Evolutionary conservation across 208 protist genomes (phyloP).

Genomic region (Crithidia expoeki): DNA sequence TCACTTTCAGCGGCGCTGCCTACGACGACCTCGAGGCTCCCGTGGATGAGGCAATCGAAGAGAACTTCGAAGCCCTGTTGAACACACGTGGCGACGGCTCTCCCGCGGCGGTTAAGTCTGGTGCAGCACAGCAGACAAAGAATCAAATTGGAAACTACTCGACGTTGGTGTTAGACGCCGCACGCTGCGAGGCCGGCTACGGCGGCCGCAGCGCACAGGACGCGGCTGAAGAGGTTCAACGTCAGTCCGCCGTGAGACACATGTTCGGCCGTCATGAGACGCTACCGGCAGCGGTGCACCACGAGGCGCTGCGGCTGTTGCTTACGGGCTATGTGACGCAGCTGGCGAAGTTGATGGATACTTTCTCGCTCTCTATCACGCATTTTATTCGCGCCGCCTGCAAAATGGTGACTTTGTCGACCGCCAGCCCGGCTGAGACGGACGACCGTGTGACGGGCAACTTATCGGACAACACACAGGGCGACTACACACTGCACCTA

Average conservation of each 20-base stretch:
- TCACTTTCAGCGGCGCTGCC: slow-evolving; percentile 22
- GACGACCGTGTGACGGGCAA: neutral
- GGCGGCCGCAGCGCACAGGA: slow-evolving; percentile 22
- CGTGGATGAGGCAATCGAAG: slow-evolving; percentile 1
- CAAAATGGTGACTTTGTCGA: neutral
- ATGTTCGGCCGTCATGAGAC: slow-evolving; percentile 33
- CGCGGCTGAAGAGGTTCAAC: slow-evolving; percentile 31
- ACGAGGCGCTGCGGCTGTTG: slow-evolving; percentile 33
- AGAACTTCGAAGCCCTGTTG: neutral
- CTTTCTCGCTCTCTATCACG: slow-evolving; percentile 32
- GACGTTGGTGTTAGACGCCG: slow-evolving; percentile 28
- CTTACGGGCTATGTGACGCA: slow-evolving; percentile 33
- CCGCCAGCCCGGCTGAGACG: neutral
- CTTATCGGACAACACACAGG: neutral
- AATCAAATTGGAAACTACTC: slow-evolving; percentile 19
- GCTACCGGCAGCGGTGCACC: slow-evolving; percentile 31
- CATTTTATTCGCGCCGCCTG: slow-evolving; percentile 19
- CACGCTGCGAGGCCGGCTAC: slow-evolving; percentile 7
- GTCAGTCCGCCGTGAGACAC: slow-evolving; percentile 26
- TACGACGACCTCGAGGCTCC: slow-evolving; percentile 17
- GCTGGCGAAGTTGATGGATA: slow-evolving; percentile 34
- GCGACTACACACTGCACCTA: slow-evolving; percentile 9
- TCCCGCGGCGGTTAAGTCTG: neutral
- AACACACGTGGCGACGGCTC: neutral
- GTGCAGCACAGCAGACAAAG: neutral